Conservation (phyloP, 2,329 filamentous ascomycete species). For the Graphilbum fragrans region DNA sequence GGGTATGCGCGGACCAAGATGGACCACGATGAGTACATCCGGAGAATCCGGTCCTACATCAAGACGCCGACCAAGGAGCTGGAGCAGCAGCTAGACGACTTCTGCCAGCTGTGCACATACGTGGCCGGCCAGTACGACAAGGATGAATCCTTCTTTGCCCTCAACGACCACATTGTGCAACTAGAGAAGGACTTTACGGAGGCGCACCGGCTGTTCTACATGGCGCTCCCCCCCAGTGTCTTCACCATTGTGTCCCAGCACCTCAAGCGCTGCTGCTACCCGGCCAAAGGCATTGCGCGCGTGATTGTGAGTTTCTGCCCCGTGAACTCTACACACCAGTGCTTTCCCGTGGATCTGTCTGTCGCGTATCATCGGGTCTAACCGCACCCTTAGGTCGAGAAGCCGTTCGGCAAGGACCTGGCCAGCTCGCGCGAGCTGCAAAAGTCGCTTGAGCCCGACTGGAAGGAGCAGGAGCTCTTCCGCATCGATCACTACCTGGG, state of each 20-base stretch:
- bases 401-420: constrained; percentile 97
- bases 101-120: constrained; percentile 80
- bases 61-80: constrained; percentile 97
- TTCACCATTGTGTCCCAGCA: constrained; percentile 98
- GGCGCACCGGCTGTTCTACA: constrained; percentile 94
- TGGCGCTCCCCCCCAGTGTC: constrained; percentile 94
- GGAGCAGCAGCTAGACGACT: constrained; percentile 87
- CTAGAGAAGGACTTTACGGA: constrained; percentile 74
- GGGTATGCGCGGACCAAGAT: constrained; percentile 99
- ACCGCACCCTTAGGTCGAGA: constrained; percentile 63
- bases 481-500: constrained; percentile 98
- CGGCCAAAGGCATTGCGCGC: constrained; percentile 75
- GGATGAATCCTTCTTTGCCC: constrained; percentile 81
- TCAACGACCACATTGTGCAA: constrained; percentile 76
- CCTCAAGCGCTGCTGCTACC: constrained; percentile 95
- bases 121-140: constrained; percentile 96
- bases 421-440: constrained; percentile 89
- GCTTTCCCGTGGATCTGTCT: background rate
- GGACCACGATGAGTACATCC: constrained; percentile 92
- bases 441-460: constrained; percentile 89
- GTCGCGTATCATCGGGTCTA: background rate
- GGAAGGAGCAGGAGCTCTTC: constrained; percentile 98
- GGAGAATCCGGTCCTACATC: constrained; percentile 93
- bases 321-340: too few species aligned
- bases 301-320: constrained; percentile 61